These are phyloP conservation scores for Spathaspora sp. DNA, from an alignment of 805 yeast genomes.

Conservation along the genomic window DNA sequence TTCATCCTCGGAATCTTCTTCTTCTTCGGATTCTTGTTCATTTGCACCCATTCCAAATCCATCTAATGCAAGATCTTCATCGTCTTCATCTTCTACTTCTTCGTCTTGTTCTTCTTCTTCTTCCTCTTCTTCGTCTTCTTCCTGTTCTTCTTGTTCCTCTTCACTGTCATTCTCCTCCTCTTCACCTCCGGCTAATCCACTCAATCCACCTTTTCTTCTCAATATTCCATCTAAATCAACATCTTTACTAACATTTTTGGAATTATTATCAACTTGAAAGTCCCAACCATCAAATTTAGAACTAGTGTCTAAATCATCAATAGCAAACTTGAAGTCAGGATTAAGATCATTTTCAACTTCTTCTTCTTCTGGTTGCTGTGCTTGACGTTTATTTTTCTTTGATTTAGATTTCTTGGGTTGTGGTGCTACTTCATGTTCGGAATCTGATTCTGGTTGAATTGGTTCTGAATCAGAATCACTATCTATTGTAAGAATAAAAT, in stretches of 20 bases:
- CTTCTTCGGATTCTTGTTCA: conserved; percentile 25
- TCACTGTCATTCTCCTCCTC: conserved; percentile 30
- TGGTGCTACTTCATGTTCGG: conserved; percentile 23
- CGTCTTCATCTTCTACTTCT: conserved; percentile 21
- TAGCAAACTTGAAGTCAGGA: conserved; percentile 68
- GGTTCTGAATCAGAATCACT: conserved; percentile 59
- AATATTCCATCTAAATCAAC: conserved; percentile 88
- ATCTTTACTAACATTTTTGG: conserved; percentile 38
- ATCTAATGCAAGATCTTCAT: conserved; percentile 37
- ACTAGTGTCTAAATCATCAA: conserved; percentile 53
- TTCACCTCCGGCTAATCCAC: conserved; percentile 59
- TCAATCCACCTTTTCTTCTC: conserved; percentile 80
- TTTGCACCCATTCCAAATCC: conserved; percentile 43
- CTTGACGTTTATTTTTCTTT: conserved; percentile 9
- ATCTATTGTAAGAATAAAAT: conserved; percentile 74
- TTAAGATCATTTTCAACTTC: conserved; percentile 54
- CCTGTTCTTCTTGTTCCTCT: conserved; percentile 19
- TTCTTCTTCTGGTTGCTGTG: conserved; percentile 20
- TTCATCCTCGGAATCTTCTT: conserved; percentile 17
- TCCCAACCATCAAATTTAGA: conserved; percentile 76
- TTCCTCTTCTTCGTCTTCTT: conserved; percentile 24
- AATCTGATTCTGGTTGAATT: conserved; percentile 29
- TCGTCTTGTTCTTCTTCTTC: conserved; percentile 28
- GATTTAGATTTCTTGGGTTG: conserved; percentile 26
- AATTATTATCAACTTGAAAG: conserved; percentile 49